These are phyloP conservation scores for Choanephora cucurbitarum DNA, from an alignment of 371 early-diverging fungal genomes.

Conservation along the genomic window DNA sequence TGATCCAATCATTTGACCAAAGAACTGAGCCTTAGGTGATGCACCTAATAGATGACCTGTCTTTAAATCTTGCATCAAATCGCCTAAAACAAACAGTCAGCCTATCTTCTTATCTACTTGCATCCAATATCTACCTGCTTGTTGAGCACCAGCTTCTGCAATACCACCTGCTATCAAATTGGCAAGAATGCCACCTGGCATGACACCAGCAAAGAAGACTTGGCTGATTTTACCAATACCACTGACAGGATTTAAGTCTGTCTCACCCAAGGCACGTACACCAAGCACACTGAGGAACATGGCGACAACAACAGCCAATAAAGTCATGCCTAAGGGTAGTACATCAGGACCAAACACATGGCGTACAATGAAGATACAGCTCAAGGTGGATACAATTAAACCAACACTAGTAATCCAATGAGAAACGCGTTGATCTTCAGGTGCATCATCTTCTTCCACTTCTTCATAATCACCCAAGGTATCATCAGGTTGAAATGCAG, in stretches of 20 bases:
- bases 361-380: constrained; percentile 60
- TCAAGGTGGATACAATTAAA: constrained; percentile 50
- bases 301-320: constrained; percentile 59
- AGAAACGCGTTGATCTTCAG: constrained; percentile 52
- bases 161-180: constrained; percentile 54
- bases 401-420: constrained; percentile 62
- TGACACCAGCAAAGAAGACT: constrained; percentile 47
- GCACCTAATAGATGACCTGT: constrained; percentile 51
- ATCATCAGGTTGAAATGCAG: background rate
- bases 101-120: no score
- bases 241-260: constrained; percentile 56
- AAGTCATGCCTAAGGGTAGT: constrained; percentile 51
- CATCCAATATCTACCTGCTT: no score
- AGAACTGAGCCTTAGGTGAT: constrained; percentile 53
- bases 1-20: constrained; percentile 52
- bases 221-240: constrained; percentile 55
- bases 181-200: constrained; percentile 61
- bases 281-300: constrained; percentile 62
- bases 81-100: no score
- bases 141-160: constrained; percentile 47
- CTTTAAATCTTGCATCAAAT: constrained; percentile 57
- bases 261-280: constrained; percentile 56
- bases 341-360: constrained; percentile 52
- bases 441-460: constrained; percentile 26
- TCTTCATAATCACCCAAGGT: background rate